These are phyloP conservation scores for Groenewaldozyma sp. DNA, from an alignment of 1,139 yeast genomes.

Conservation along the genomic window DNA sequence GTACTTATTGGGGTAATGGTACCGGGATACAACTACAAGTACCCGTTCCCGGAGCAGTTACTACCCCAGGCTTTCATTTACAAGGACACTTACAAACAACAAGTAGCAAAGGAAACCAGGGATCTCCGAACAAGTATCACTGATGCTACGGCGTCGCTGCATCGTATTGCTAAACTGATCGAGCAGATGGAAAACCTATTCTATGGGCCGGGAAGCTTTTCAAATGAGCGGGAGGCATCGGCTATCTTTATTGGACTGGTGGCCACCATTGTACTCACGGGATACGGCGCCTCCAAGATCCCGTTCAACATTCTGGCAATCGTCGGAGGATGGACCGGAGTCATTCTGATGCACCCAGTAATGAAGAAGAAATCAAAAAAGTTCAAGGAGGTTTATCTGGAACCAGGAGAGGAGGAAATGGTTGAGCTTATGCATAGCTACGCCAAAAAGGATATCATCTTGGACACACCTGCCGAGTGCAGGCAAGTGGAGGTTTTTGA, in stretches of 20 bases:
- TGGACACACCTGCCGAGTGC: slow-evolving; percentile 60
- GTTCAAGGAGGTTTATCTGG: slow-evolving; percentile 17
- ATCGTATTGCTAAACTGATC: slow-evolving; percentile 43
- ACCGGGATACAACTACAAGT: slow-evolving; percentile 64
- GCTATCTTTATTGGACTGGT: slow-evolving; percentile 40
- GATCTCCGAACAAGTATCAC: slow-evolving; percentile 42
- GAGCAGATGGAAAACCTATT: slow-evolving; percentile 49
- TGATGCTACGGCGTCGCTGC: slow-evolving; percentile 54
- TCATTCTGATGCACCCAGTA: slow-evolving; percentile 49
- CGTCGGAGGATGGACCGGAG: slow-evolving; percentile 45
- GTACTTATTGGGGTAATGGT: slow-evolving; percentile 52
- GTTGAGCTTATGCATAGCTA: slow-evolving; percentile 26
- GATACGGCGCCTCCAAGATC: slow-evolving; percentile 51
- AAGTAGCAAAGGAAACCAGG: slow-evolving; percentile 8
- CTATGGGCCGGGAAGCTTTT: slow-evolving; percentile 60
- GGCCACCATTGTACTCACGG: slow-evolving; percentile 35
- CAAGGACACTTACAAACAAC: slow-evolving; percentile 7
- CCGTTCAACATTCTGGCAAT: slow-evolving; percentile 59
- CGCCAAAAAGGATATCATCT: slow-evolving; percentile 43
- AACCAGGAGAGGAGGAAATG: slow-evolving; percentile 16
- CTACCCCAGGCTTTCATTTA: slow-evolving; percentile 11
- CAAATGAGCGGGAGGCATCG: slow-evolving; percentile 61
- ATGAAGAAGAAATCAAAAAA: slow-evolving; percentile 26
- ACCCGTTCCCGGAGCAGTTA: slow-evolving; percentile 32
- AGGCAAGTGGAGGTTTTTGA: slow-evolving; percentile 63